These are phyloP conservation scores for Alternaria solani DNA, from an alignment of 2,329 filamentous ascomycete genomes.

Conservation along the genomic window DNA sequence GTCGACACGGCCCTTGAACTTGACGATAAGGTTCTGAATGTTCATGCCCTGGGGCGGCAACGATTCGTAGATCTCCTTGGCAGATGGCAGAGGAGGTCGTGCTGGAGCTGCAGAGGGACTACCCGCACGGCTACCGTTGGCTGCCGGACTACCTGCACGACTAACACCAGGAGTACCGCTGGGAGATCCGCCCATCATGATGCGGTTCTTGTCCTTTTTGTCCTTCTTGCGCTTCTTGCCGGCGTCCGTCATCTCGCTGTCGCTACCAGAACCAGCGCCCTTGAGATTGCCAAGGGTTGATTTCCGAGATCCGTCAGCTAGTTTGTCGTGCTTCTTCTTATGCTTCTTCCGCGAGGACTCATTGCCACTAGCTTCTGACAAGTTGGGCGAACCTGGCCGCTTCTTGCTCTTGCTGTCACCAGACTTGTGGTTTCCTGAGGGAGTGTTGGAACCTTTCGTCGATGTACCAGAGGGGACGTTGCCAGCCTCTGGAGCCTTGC, in stretches of 20 bases:
- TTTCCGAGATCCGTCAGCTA: conserved; percentile 38
- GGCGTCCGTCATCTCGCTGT: conserved; percentile 75
- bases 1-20: conserved; percentile 54
- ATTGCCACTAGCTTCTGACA: conserved; percentile 90
- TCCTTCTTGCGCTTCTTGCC: conserved; percentile 67
- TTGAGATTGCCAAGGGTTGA: conserved; percentile 32
- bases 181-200: conserved; percentile 64
- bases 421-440: conserved; percentile 63
- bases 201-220: conserved; percentile 66
- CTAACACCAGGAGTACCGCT: conserved; percentile 69
- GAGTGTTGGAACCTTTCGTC: conserved; percentile 75
- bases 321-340: conserved; percentile 51
- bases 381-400: conserved; percentile 82
- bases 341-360: conserved; percentile 77
- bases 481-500: conserved; percentile 57
- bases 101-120: conserved; percentile 35
- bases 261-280: conserved; percentile 70
- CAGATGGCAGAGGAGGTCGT: conserved; percentile 49
- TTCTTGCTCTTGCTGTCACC: conserved; percentile 70
- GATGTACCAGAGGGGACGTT: conserved; percentile 62
- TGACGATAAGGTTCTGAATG: conserved; percentile 51
- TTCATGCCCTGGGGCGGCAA: conserved; percentile 56
- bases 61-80: conserved; percentile 55
- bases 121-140: conserved; percentile 41
- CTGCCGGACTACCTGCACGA: conserved; percentile 57